Evolutionary conservation across 2,329 filamentous ascomycete genomes (phyloP), one percentile per base, ranked within the genome.

Genomic region (Lachnellula suecica): DNA sequence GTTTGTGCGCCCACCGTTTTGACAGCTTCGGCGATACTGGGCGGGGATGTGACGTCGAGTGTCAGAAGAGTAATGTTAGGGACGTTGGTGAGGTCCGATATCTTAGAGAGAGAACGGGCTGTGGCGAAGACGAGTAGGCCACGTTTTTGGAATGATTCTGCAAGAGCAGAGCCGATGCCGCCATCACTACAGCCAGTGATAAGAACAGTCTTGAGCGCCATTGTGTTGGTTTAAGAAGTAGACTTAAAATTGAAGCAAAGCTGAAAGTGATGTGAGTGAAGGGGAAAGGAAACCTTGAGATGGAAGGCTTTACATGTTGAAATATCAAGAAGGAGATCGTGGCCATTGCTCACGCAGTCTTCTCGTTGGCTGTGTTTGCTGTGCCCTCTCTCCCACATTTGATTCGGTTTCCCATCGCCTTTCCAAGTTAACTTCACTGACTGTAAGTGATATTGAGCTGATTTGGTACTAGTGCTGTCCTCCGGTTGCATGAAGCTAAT

Each of bases 71-170:
- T 66, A 9, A 47, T 40, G 11, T 58, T 65, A 10, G 69, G 68
- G 6, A 56, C 17, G 7, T 52, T 22, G n/a, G 45, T 25, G 19
- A 59, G 52, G 10, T 64, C 57, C 4, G 58, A 19, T 11, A 71
- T 53, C 52, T 70, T 72, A 40, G 63, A 53, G 2, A 63, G 57
- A 49, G 67, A 66, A 24, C 71, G 66, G 7, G 68, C 69, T 2
- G 72, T 71, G 1, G 71, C 72, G 49, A 71, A 69, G 24, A 74
- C 72, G 4, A 63, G 63, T 29, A 67, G 60, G 2, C 69, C 70
- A 4, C 61, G 56, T 2, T 47, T 49, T 51, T 70, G 68, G 47
- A 72, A 69, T 40, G 67, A 68, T n/a, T 58, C 54, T 5, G 68
- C 70, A 5, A 74, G 64, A 22, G 68, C 68, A 20, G 70, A 65